Evolutionary conservation across 108 stramenopile species (phyloP), one percentile per base, ranked within the genome.

Genomic region (Cyclotella cryptica): DNA sequence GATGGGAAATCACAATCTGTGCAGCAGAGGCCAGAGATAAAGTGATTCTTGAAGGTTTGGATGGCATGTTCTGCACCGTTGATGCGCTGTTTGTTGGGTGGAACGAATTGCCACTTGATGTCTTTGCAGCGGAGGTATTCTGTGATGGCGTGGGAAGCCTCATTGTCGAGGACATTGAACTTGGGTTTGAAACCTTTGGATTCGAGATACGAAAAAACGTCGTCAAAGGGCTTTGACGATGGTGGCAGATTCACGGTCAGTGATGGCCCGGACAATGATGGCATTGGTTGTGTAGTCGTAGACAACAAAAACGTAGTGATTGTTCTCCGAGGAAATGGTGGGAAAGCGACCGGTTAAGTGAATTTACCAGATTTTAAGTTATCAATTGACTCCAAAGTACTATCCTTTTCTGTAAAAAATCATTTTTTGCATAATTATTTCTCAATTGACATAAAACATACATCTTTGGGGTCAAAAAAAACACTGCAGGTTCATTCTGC

Each of bases 11-110:
- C 17, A 7, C n/a, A 6, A 55, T 82, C 64, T 17, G 60, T 51
- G 15, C 70, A 54, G 52, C 62, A 61, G 0, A 77, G 63, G 11
- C 42, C 69, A 40, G 54, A 5, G 18, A 72, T 39, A 81, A 81
- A 13, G 63, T 66, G 41, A 64, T 49, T 39, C 75, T 81, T 62
- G 65, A 86, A n/a, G 85, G 35, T 35, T 30, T 53, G 82, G 21
- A 86, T 86, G 0, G 72, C 72, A 42, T 61, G 39, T 45, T 73
- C 42, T 1, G 72, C 72, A n/a, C 44, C 59, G 27, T 75, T 75
- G 17, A 74, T 49, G 12, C 62, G 21, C 29, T 74, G 72, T 7
- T 41, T 11, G 14, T 66, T 28, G 4, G 72, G 72, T 43, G 29
- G 21, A 10, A 74, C 62, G 9, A 63, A 5, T 64, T 74, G 72